phyloP scores from a whole-genome alignment of 2,329 filamentous ascomycete genomes.

The Hypoxylon sp. region DNA sequence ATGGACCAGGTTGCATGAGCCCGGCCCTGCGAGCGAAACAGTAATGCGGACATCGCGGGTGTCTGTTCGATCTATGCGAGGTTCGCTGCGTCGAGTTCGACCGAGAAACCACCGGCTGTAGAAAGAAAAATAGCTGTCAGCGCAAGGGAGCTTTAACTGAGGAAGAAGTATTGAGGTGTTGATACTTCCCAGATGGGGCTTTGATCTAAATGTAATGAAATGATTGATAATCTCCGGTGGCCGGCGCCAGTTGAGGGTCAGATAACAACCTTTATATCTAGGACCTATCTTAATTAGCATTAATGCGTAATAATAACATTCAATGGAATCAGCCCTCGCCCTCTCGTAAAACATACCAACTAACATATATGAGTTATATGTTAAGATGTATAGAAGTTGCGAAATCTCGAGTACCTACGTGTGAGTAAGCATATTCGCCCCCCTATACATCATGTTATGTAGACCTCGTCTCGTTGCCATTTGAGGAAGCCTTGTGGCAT shows the following conservation, averaged over 20 bases:
- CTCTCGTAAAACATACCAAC: too few relatives aligned
- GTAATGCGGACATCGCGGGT: neutral
- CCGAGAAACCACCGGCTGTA: neutral
- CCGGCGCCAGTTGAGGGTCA: too few relatives aligned
- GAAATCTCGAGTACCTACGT: too few relatives aligned
- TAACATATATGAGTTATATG: too few relatives aligned
- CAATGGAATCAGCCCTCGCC: too few relatives aligned
- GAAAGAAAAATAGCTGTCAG: neutral
- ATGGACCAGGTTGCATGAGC: too few relatives aligned
- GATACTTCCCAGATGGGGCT: neutral
- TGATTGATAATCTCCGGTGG: neutral
- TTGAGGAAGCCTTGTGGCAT: neutral
- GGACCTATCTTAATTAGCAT: too few relatives aligned
- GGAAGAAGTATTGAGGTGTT: neutral
- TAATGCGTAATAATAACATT: too few relatives aligned
- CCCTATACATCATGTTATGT: neutral
- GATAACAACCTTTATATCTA: too few relatives aligned
- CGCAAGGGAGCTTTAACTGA: neutral
- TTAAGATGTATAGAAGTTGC: too few relatives aligned
- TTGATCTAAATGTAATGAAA: neutral
- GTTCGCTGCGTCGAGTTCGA: neutral
- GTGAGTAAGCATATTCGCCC: too few relatives aligned
- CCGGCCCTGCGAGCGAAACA: neutral
- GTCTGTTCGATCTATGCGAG: neutral
- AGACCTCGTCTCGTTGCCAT: neutral